Percentiles rank a stretch among this genome's conserved stretches.
phyloP scores from a whole-genome alignment of 2,329 filamentous ascomycete genomes.

The Lachnellula willkommii region DNA sequence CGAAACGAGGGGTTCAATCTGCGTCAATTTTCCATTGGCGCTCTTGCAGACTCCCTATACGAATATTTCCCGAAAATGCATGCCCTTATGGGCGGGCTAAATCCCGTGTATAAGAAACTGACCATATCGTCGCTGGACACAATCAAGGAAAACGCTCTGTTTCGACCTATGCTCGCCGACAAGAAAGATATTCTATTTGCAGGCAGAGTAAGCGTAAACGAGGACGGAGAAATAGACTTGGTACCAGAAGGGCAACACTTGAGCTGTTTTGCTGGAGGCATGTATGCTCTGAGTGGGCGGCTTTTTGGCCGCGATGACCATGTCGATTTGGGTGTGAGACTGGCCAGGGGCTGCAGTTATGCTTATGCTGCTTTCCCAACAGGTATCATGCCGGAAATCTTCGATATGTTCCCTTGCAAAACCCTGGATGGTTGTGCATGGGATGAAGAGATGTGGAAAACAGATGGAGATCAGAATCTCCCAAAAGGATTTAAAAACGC shows the following conservation, averaged over 20 bases:
- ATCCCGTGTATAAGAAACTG: constrained; percentile 34
- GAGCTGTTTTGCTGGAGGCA: constrained; percentile 64
- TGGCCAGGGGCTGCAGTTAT: constrained; percentile 58
- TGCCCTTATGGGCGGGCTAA: constrained; percentile 31
- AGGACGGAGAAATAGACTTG: constrained; percentile 1
- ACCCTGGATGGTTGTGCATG: constrained; percentile 12
- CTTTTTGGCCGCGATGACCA: constrained; percentile 50
- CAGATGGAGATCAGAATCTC: constrained; percentile 1
- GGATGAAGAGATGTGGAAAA: constrained; percentile 46
- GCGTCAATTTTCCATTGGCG: constrained; percentile 47
- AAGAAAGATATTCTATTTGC: constrained; percentile 43
- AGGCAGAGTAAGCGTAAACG: constrained; percentile 35
- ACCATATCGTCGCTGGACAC: constrained; percentile 39
- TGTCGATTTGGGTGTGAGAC: constrained; percentile 47
- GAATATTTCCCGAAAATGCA: constrained; percentile 60
- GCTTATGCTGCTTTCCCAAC: constrained; percentile 50
- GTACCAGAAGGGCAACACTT: constrained; percentile 50
- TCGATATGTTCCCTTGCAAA: constrained; percentile 34
- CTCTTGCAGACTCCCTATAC: constrained; percentile 50
- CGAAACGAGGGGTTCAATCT: constrained; percentile 50
- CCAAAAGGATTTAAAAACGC: constrained; percentile 9
- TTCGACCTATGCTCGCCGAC: constrained; percentile 38
- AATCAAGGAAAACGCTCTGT: constrained; percentile 39
- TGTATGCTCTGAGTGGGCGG: constrained; percentile 60
- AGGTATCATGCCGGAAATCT: constrained; percentile 55